Conservation (phyloP, 2,329 filamentous ascomycete species). For the Ploettnerulaceae sp. region DNA sequence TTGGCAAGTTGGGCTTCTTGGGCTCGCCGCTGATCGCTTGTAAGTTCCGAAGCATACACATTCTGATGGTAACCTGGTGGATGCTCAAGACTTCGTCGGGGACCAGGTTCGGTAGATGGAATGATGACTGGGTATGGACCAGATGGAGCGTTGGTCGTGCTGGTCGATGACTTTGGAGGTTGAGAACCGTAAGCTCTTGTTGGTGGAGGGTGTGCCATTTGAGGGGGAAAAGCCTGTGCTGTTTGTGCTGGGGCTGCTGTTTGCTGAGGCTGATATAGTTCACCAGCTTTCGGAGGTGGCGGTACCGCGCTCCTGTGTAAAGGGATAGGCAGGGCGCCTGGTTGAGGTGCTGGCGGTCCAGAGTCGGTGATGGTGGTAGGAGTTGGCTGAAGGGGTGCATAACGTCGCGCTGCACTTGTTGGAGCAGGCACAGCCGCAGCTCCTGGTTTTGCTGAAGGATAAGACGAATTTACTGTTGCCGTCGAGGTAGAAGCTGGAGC, state of each 20-base stretch:
- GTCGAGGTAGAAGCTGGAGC: constrained; percentile 30
- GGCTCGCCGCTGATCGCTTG: constrained; percentile 39
- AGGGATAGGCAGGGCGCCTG: constrained; percentile 49
- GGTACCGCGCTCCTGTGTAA: constrained; percentile 37
- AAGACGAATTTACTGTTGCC: constrained; percentile 30
- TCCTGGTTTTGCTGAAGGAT: constrained; percentile 44
- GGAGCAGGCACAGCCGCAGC: constrained; percentile 45
- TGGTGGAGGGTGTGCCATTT: constrained; percentile 50
- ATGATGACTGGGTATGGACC: constrained; percentile 25
- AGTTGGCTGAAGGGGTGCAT: constrained; percentile 39
- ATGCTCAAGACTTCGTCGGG: constrained; percentile 30
- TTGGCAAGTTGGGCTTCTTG: constrained; percentile 25
- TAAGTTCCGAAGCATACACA: constrained; percentile 47
- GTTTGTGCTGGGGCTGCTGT: constrained; percentile 31
- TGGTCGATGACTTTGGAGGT: constrained; percentile 44
- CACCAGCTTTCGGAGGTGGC: constrained; percentile 48
- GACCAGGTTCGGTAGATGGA: constrained; percentile 12
- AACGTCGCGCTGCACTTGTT: constrained; percentile 32
- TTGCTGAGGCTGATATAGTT: constrained; percentile 39
- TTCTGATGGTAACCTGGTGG: constrained; percentile 52
- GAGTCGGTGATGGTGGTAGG: constrained; percentile 38
- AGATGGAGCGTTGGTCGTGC: constrained; percentile 33
- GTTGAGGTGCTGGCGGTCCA: constrained; percentile 51
- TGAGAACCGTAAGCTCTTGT: constrained; percentile 37
- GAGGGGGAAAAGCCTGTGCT: constrained; percentile 39